A percentile compares a stretch with the other conserved stretches of the same genome.
Evolutionary conservation across 352 stramenopile species (phyloP).

Genomic region (Pythium apleroticum): DNA sequence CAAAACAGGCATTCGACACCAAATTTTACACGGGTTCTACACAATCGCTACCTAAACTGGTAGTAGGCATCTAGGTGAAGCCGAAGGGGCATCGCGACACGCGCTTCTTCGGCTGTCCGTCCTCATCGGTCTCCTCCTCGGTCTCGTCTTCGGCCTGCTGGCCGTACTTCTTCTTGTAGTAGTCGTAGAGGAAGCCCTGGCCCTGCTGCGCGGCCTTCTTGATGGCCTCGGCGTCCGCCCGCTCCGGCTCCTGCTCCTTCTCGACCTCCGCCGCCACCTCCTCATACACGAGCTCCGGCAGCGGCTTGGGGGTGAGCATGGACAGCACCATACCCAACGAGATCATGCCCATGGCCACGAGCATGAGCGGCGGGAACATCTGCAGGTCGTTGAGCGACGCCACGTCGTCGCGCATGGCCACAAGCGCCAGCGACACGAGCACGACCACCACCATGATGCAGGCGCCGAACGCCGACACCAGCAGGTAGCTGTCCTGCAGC

Average conservation of each 20-base stretch:
- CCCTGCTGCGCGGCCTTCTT: conserved; percentile 18
- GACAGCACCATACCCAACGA: conserved; percentile 35
- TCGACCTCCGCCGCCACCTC: background rate
- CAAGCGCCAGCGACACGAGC: conserved; percentile 50
- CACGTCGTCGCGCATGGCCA: conserved; percentile 42
- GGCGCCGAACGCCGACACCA: conserved; percentile 51
- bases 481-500: conserved; percentile 48
- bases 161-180: conserved; percentile 30
- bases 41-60: background rate
- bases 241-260: background rate
- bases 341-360: conserved; percentile 58
- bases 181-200: conserved; percentile 25
- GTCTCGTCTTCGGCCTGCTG: conserved; percentile 9
- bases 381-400: conserved; percentile 53
- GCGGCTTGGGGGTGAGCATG: conserved; percentile 16
- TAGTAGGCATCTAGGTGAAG: conserved; percentile 40
- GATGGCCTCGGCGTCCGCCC: conserved; percentile 11
- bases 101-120: conserved; percentile 48
- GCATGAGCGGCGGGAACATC: conserved; percentile 68
- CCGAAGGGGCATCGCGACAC: conserved; percentile 62
- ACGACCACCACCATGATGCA: conserved; percentile 55
- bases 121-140: conserved; percentile 9
- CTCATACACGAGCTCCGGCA: conserved; percentile 8
- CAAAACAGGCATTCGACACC: background rate
- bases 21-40: conserved; percentile 5